Evolutionary conservation across 1,284 basidiomycete genomes (phyloP), one percentile per base, ranked within the genome.

Genomic region (Blastosporella zonata): DNA sequence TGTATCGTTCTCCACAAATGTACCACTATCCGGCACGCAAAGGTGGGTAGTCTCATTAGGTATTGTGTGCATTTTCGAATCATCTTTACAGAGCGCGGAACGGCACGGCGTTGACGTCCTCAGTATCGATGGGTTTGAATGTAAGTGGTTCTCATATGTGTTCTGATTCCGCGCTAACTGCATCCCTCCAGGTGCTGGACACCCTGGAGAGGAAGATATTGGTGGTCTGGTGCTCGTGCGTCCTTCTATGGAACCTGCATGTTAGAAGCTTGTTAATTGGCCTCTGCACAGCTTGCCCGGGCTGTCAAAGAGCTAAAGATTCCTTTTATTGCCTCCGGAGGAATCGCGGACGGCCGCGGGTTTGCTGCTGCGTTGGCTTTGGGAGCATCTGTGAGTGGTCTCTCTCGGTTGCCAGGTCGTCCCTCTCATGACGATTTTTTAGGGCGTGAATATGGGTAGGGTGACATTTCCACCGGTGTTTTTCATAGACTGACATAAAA

Each of bases 161-260:
- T 35, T 13, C 23, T 36, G 20, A 43, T 23, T 15, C 46, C 20
- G n/a, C 20, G 52, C 40, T 29, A 27, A 34, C 12, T 43, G 37
- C 25, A 46, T 33, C 35, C 43, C 21, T 46, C 2, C 33, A 90
- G 88, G 88, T 62, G 92, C 93, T 31, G 94, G 94, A 23, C 93
- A 97, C 66, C 94, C 93, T 4, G 94, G 94, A 53, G 95, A 97
- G 64, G 90, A 97, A 49, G 95, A 97, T 65, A 90, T 97, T 28
- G 91, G 91, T 8, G 91, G 90, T 4, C 63, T 97, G n/a, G 86
- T 97, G 3, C 69, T 97, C 66, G 89, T 93, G 59, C 53, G 74
- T 64, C 10, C 9, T 18, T 31, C 13, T 33, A 13, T 20, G 27
- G 6, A 12, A 35, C 29, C 28, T 7, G 47, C 7, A 23, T 20